Evolutionary conservation across 805 yeast genomes (phyloP), one percentile per base, ranked within the genome.

Genomic region (Myxozyma kluyveri): DNA sequence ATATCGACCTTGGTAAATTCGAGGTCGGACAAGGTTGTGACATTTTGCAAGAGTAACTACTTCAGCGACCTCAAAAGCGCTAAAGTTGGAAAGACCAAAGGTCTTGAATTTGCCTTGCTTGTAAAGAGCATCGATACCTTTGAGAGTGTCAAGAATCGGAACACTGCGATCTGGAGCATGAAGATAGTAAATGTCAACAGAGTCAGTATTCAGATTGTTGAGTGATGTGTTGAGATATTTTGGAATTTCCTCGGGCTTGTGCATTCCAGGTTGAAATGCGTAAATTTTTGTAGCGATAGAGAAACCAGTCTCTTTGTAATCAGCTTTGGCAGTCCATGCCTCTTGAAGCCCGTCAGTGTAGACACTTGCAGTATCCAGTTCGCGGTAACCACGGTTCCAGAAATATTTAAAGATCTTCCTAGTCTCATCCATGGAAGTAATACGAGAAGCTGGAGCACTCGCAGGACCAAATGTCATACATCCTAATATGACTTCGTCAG

Each of bases 11-110:
- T 63, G 63, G 49, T 47, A 61, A 14, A 63, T 63, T 2, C 62
- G 48, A 7, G 66, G 66, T 18, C 60, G 41, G 29, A 61, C 60
- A 39, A 60, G 61, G 10, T 59, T 57, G 29, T 61, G 54, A 38
- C 49, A 46, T 41, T 45, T 44, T 12, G 60, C 56, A 38, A 48
- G 37, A 12, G 50, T 47, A 51, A 55, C 47, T n/a, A 61, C 42
- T 45, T 57, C 51, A 37, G 50, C 42, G 29, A 60, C 65, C 14
- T 56, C 63, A 18, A 37, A 47, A 9, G 60, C 42, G 1, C 56
- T n/a, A 33, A 45, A 62, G 52, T 62, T 62, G n/a, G 65, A 62
- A 14, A 63, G 38, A 24, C 64, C 66, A 40, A 62, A 62, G 35
- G 45, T 35, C 38, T 40, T 42, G 47, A 62, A 63, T 43, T 52